These are phyloP conservation scores for Suhomyces faveliae DNA, from an alignment of 805 yeast genomes.

Conservation along the genomic window DNA sequence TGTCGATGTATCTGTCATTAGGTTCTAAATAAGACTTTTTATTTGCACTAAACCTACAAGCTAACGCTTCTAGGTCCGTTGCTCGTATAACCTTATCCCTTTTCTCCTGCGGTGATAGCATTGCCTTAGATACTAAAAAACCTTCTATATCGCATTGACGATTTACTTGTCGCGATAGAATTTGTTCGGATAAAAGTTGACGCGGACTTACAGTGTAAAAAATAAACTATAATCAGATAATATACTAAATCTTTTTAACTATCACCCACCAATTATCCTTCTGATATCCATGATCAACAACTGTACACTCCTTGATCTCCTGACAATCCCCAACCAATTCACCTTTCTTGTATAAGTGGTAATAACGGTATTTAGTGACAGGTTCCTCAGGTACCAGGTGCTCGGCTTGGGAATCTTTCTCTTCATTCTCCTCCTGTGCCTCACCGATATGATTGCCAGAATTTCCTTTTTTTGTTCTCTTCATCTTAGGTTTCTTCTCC, in stretches of 20 bases:
- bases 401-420: constrained; percentile 3
- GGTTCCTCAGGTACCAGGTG: neutral
- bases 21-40: constrained; percentile 46
- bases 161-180: neutral
- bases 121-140: constrained; percentile 2
- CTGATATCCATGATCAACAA: constrained; percentile 80
- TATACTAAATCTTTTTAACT: constrained; percentile 16
- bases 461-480: constrained; percentile 8
- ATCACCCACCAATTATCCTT: constrained; percentile 89
- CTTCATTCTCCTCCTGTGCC: constrained; percentile 6
- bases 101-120: constrained; percentile 35
- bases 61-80: constrained; percentile 72
- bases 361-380: constrained; percentile 72
- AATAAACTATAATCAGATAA: neutral
- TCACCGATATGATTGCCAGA: constrained; percentile 1
- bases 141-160: neutral
- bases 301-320: constrained; percentile 63
- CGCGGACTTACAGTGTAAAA: neutral
- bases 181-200: neutral
- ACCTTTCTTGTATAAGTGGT: constrained; percentile 82
- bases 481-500: constrained; percentile 30
- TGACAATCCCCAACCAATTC: constrained; percentile 73
- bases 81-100: constrained; percentile 48
- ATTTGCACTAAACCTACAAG: constrained; percentile 58
- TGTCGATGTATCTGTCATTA: constrained; percentile 34